These are phyloP conservation scores for Suillus occidentalis DNA, from an alignment of 768 basidiomycete species.

Conservation along the genomic window DNA sequence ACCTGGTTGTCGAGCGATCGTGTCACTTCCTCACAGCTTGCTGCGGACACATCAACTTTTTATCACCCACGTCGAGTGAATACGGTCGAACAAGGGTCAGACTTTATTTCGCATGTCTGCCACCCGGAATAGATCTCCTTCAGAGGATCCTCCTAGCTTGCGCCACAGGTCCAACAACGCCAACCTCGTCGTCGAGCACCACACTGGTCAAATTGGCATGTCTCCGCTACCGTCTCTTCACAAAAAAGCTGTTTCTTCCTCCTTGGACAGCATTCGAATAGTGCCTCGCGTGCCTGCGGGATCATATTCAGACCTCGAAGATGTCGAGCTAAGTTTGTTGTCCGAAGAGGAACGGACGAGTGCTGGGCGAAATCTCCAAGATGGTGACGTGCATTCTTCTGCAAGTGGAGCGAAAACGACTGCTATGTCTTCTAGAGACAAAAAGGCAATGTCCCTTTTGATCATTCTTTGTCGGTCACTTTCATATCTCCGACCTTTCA, in stretches of 20 bases:
- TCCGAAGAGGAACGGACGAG: slow-evolving; percentile 53
- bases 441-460: slow-evolving; percentile 79
- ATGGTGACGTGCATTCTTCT: slow-evolving; percentile 34
- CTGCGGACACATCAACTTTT: slow-evolving; percentile 2
- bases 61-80: background rate
- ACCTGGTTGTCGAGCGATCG: background rate
- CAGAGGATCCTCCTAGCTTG: slow-evolving; percentile 27
- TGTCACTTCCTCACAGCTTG: slow-evolving; percentile 2
- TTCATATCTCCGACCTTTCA: slow-evolving; percentile 8
- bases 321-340: slow-evolving; percentile 62
- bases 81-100: background rate
- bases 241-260: slow-evolving; percentile 56
- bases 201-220: slow-evolving; percentile 25
- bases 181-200: slow-evolving; percentile 41
- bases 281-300: slow-evolving; percentile 47
- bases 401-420: slow-evolving; percentile 39
- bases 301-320: slow-evolving; percentile 42
- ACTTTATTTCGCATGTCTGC: slow-evolving; percentile 25
- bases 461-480: slow-evolving; percentile 79
- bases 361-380: slow-evolving; percentile 45
- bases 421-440: slow-evolving; percentile 71
- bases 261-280: slow-evolving; percentile 58
- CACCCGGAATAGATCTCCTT: slow-evolving; percentile 22
- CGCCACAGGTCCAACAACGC: slow-evolving; percentile 29
- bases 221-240: slow-evolving; percentile 31